Evolutionary conservation across 306 rosid species (phyloP).

Genomic region (Prunus dulcis): DNA sequence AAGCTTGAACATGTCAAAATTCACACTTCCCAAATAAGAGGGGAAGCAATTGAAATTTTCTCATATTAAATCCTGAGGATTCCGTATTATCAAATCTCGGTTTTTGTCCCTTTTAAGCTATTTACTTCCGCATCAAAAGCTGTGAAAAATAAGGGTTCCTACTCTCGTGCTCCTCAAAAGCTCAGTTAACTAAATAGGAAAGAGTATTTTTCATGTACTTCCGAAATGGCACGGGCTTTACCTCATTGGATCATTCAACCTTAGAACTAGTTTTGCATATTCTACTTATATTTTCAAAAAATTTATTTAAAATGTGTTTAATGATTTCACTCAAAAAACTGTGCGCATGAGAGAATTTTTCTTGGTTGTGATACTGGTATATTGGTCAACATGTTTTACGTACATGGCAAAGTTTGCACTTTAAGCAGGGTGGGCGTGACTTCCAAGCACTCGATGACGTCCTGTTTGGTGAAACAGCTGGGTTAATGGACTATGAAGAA

Average conservation of each 20-base stretch:
- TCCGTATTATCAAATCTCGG: no score
- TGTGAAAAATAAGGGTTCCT: not conserved
- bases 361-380: not conserved
- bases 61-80: not conserved
- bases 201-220: not conserved
- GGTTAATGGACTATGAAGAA: constrained; percentile 24
- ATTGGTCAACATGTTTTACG: not conserved
- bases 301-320: not conserved
- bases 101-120: not conserved
- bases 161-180: not conserved
- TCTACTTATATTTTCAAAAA: not conserved
- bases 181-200: not conserved
- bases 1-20: not conserved
- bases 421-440: constrained; percentile 17
- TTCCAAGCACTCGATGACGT: constrained; percentile 10
- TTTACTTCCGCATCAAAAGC: not conserved
- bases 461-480: constrained; percentile 11
- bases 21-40: not conserved
- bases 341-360: not conserved
- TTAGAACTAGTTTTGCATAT: not conserved
- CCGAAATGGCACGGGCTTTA: not conserved
- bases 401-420: not conserved
- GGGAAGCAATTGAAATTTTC: not conserved
- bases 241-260: not conserved
- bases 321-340: not conserved